Conservation (phyloP, 2,329 filamentous ascomycete genomes). For the Sporothrix variecibatus region DNA sequence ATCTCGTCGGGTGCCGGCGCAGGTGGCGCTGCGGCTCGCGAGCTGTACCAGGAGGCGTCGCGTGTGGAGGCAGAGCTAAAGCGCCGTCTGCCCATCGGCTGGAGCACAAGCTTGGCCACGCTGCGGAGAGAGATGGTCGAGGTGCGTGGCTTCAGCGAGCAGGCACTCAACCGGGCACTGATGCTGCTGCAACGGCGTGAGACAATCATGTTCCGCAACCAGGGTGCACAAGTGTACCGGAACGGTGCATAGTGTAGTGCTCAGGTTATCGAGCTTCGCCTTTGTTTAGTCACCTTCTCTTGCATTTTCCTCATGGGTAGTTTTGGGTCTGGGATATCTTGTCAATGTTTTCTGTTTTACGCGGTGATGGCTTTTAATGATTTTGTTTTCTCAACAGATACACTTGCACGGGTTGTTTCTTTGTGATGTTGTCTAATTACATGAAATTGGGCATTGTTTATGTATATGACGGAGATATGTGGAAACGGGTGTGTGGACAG, state of each 20-base stretch:
- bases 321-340: conserved; percentile 11
- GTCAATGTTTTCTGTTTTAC: background rate
- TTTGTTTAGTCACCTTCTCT: conserved; percentile 2
- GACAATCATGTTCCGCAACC: conserved; percentile 78
- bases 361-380: conserved; percentile 16
- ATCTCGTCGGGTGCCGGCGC: conserved; percentile 50
- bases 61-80: conserved; percentile 89
- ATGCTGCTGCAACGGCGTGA: conserved; percentile 85
- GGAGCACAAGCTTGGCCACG: conserved; percentile 87
- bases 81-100: conserved; percentile 86
- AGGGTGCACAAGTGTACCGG: conserved; percentile 73
- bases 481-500: background rate
- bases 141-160: conserved; percentile 85
- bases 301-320: background rate
- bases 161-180: conserved; percentile 78
- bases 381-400: background rate
- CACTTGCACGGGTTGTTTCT: background rate
- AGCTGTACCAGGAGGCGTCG: conserved; percentile 85
- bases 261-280: too few relatives aligned
- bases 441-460: background rate
- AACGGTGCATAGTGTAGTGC: conserved; percentile 59
- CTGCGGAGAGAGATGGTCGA: conserved; percentile 89
- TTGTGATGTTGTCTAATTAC: background rate
- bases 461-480: background rate
- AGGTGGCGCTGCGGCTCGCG: conserved; percentile 72